Percentiles rank a stretch among this genome's conserved stretches.
These are phyloP conservation scores for Scenedesmus sp. DNA, from an alignment of 163 green algal species.

Conservation along the genomic window DNA sequence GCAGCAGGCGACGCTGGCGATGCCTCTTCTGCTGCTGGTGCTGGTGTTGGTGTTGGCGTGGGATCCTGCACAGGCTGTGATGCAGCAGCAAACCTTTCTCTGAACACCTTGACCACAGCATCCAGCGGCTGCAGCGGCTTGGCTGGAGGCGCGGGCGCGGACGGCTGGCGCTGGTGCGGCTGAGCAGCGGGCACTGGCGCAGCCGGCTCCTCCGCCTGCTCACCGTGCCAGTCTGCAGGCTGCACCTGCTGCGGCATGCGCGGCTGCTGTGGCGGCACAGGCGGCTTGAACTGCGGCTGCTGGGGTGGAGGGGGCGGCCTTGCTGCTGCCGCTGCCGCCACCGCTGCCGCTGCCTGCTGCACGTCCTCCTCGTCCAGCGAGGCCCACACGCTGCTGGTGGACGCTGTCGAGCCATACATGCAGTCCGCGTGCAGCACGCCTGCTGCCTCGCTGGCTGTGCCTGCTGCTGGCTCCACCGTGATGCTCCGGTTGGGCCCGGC, in stretches of 20 bases:
- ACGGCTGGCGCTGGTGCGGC: not conserved
- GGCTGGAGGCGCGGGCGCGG: not conserved
- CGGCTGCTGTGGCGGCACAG: not conserved
- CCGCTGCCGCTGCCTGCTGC: not conserved
- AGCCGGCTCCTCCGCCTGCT: not conserved
- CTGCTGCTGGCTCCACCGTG: constrained; percentile 51
- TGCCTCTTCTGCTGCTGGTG: not conserved
- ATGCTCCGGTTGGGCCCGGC: constrained; percentile 70
- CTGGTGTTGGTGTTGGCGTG: not conserved
- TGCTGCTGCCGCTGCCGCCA: constrained; percentile 33
- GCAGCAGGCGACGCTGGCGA: not conserved
- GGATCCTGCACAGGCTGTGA: not conserved
- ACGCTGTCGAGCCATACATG: constrained; percentile 1
- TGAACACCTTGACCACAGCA: constrained; percentile 56
- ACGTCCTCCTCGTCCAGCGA: constrained; percentile 31
- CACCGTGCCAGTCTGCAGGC: not conserved
- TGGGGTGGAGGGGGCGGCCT: not conserved
- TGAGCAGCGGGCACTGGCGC: not conserved
- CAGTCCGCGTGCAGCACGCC: constrained; percentile 26
- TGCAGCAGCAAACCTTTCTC: constrained; percentile 42
- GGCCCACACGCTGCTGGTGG: constrained; percentile 5
- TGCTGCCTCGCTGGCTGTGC: not conserved
- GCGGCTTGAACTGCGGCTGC: constrained; percentile 13
- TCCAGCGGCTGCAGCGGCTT: constrained; percentile 46
- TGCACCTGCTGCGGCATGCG: not conserved